Conservation (phyloP, 257 asterid genomes). For the Ocimum tenuiflorum region DNA sequence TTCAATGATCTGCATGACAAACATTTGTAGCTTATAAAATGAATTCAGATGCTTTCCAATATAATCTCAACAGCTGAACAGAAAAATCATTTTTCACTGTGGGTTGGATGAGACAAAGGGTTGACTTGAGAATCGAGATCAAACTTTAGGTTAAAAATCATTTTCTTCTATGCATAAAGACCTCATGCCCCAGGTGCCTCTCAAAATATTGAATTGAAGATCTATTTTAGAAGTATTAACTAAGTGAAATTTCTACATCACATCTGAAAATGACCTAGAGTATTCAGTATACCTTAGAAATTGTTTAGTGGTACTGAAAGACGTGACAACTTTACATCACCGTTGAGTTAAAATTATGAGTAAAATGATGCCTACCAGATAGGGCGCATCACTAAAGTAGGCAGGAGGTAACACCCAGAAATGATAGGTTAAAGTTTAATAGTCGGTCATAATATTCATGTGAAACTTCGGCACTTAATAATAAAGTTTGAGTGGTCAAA, state of each 20-base stretch:
- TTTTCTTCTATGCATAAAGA: not conserved
- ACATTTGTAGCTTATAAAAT: not conserved
- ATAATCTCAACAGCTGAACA: not conserved
- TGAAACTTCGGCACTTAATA: not conserved
- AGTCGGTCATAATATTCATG: not conserved
- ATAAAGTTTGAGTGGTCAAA: not conserved
- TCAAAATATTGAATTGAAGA: not conserved
- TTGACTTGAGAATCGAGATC: not conserved
- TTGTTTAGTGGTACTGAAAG: not conserved
- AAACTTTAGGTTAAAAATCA: not conserved
- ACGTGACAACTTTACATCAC: not conserved
- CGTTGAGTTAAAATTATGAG: not conserved
- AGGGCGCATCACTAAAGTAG: not conserved
- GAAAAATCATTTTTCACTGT: not conserved
- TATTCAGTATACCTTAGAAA: not conserved
- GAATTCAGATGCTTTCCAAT: not conserved
- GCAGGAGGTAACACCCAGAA: not conserved
- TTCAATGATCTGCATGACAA: not conserved
- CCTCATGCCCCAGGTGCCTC: not conserved
- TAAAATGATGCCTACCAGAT: not conserved
- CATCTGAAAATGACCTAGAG: not conserved
- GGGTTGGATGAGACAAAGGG: not conserved
- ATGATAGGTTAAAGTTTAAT: not conserved
- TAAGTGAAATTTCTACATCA: not conserved
- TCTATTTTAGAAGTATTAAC: not conserved